A percentile compares a stretch with the other conserved stretches of the same genome.
Conservation (phyloP, 768 basidiomycete species). For the Lactifluus pinguis region DNA sequence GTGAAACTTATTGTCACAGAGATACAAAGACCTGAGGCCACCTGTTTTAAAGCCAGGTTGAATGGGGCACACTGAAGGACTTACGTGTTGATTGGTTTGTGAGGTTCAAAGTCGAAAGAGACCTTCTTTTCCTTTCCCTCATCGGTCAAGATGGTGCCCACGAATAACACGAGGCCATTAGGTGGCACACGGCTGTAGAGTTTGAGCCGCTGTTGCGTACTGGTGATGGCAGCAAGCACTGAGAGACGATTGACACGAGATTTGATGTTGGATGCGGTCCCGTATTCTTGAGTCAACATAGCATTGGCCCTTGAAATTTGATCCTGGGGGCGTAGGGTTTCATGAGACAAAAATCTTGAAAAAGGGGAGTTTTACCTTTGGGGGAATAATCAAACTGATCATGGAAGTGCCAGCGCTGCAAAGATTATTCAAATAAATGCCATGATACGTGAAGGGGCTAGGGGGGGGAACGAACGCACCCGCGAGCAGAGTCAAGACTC, state of each 20-base stretch:
- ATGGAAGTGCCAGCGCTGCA: constrained; percentile 90
- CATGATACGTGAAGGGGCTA: not conserved
- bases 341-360: not conserved
- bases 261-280: constrained; percentile 99
- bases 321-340: constrained; percentile 38
- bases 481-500: constrained; percentile 90
- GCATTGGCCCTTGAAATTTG: constrained; percentile 91
- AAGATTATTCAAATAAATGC: constrained; percentile 22
- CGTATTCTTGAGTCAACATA: constrained; percentile 98
- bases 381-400: constrained; percentile 97
- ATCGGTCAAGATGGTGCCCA: constrained; percentile 95
- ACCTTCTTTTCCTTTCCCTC: constrained; percentile 99
- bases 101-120: constrained; percentile 96
- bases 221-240: constrained; percentile 95
- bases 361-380: constrained; percentile 49
- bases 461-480: constrained; percentile 34
- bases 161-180: constrained; percentile 95
- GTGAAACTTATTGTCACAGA: constrained; percentile 99
- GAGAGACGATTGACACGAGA: constrained; percentile 97
- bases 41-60: not conserved
- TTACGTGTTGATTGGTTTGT: constrained; percentile 98
- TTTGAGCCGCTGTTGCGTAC: constrained; percentile 95
- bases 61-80: constrained; percentile 23
- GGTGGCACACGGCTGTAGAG: constrained; percentile 94
- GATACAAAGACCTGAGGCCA: constrained; percentile 77